A percentile compares a stretch with the other conserved stretches of the same genome.
Evolutionary conservation across 1,284 basidiomycete genomes (phyloP).

Genomic region (Puccinia horiana): DNA sequence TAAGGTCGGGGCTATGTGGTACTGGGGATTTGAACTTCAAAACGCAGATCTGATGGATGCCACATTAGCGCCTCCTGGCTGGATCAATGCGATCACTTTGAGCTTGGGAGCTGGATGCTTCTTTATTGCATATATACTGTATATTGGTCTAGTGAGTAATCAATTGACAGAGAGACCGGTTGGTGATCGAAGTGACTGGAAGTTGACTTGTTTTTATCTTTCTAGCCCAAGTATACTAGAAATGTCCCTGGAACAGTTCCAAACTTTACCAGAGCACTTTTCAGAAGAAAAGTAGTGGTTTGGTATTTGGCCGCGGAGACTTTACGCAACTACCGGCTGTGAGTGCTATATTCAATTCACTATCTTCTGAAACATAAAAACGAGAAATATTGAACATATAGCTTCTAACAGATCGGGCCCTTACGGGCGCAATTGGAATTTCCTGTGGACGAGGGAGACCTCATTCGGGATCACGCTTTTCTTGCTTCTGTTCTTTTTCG

Average conservation of each 20-base stretch:
- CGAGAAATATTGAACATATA: neutral
- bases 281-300: slow-evolving; percentile 81
- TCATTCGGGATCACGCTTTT: slow-evolving; percentile 80
- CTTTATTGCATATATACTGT: slow-evolving; percentile 75
- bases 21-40: slow-evolving; percentile 82
- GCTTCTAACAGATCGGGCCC: slow-evolving; percentile 38
- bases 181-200: neutral
- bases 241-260: slow-evolving; percentile 89
- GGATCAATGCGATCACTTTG: slow-evolving; percentile 75
- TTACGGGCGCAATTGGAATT: slow-evolving; percentile 86
- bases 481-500: slow-evolving; percentile 77
- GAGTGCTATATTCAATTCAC: slow-evolving; percentile 61
- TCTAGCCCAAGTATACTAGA: slow-evolving; percentile 70
- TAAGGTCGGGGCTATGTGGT: slow-evolving; percentile 87
- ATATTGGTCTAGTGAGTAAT: slow-evolving; percentile 74
- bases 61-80: slow-evolving; percentile 62
- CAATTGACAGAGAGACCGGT: slow-evolving; percentile 60
- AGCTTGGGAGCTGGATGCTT: slow-evolving; percentile 74
- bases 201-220: neutral
- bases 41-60: slow-evolving; percentile 62
- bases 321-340: slow-evolving; percentile 86
- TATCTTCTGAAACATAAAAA: neutral
- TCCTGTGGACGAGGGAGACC: slow-evolving; percentile 75
- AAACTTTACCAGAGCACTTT: slow-evolving; percentile 80
- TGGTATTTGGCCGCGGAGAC: slow-evolving; percentile 84